A percentile compares a stretch with the other conserved stretches of the same genome.
These are phyloP conservation scores for Discostella stelligera DNA, from an alignment of 352 stramenopile genomes.

Conservation along the genomic window DNA sequence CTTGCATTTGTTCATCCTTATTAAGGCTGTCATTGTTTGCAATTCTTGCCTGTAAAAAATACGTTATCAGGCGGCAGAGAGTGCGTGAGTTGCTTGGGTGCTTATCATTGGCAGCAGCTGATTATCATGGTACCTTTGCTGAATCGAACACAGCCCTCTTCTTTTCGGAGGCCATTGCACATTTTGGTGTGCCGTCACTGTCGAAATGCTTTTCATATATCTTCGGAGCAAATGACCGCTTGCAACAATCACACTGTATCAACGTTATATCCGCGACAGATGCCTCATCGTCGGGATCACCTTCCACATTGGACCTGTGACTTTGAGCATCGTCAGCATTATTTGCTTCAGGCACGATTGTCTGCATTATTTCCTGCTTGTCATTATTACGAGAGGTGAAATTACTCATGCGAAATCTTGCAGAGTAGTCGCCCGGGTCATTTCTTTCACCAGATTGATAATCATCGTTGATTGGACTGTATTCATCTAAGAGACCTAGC, in stretches of 20 bases:
- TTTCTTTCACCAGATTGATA: slow-evolving; percentile 2
- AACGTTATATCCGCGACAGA: slow-evolving; percentile 50
- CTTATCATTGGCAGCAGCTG: not conserved
- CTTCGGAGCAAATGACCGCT: slow-evolving; percentile 53
- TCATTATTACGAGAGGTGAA: not conserved
- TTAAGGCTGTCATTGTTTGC: slow-evolving; percentile 51
- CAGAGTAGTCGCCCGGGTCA: slow-evolving; percentile 25
- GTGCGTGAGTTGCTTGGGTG: not conserved
- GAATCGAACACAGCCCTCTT: slow-evolving; percentile 54
- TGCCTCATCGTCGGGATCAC: slow-evolving; percentile 28
- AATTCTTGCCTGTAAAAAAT: slow-evolving; percentile 34
- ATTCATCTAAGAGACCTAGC: not conserved
- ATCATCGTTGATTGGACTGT: slow-evolving; percentile 3
- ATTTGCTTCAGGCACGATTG: not conserved
- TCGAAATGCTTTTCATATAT: slow-evolving; percentile 55
- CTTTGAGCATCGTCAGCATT: slow-evolving; percentile 2
- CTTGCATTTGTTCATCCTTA: slow-evolving; percentile 49
- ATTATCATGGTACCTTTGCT: slow-evolving; percentile 24
- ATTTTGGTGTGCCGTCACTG: slow-evolving; percentile 50
- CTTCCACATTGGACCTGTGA: not conserved
- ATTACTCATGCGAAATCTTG: slow-evolving; percentile 15
- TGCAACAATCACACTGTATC: slow-evolving; percentile 48
- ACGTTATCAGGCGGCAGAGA: not conserved
- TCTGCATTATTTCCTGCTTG: slow-evolving; percentile 1
- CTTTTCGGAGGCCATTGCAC: slow-evolving; percentile 27